Conservation (phyloP, 768 basidiomycete genomes). For the Lactarius vividus region DNA sequence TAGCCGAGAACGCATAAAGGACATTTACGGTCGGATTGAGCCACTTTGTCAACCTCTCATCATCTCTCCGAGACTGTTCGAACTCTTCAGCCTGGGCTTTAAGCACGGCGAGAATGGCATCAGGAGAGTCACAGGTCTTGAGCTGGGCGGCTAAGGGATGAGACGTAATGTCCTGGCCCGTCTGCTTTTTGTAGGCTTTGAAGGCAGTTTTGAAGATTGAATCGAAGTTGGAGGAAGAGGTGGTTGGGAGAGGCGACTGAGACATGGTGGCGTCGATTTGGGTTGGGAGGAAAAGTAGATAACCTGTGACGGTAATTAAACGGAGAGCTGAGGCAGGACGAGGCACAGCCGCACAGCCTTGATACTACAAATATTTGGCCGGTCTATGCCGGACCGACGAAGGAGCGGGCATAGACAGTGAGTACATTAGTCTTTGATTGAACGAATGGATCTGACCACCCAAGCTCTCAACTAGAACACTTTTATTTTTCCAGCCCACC, state of each 20-base stretch:
- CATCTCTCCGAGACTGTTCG: background rate
- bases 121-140: background rate
- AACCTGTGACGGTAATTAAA: too few relatives aligned
- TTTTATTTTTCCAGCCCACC: too few relatives aligned
- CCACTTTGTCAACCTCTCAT: slow-evolving; percentile 4
- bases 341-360: too few relatives aligned
- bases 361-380: too few relatives aligned
- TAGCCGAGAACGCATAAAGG: background rate
- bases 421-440: too few relatives aligned
- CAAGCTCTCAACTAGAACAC: too few relatives aligned
- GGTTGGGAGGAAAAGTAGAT: too few relatives aligned
- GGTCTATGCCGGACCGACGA: too few relatives aligned
- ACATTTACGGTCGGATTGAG: background rate
- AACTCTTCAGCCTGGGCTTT: background rate
- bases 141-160: background rate
- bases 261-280: background rate
- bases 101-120: background rate
- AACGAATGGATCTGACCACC: too few relatives aligned
- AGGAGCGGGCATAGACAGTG: too few relatives aligned
- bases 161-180: background rate
- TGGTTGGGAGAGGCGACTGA: background rate
- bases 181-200: background rate
- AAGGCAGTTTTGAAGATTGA: background rate
- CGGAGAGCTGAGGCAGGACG: too few relatives aligned
- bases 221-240: background rate